Conservation (phyloP, 208 protist species). For the Leptomonas seymouri region DNA sequence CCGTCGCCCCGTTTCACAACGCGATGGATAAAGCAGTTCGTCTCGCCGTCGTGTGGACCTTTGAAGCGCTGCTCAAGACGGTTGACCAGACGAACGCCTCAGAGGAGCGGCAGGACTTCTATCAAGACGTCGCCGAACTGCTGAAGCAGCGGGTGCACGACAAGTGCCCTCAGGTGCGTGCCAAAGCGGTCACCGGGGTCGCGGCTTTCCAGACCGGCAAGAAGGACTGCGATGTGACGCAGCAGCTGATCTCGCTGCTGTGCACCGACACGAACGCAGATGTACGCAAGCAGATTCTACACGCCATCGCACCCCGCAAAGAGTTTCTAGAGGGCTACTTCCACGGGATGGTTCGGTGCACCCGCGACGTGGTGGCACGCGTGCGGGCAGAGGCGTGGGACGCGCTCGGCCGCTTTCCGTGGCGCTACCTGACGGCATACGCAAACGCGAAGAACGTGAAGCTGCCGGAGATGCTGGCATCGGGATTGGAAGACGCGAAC, state of each 20-base stretch:
- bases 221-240: slow-evolving; percentile 85
- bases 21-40: slow-evolving; percentile 86
- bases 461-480: slow-evolving; percentile 54
- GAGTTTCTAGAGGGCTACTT: slow-evolving; percentile 92
- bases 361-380: slow-evolving; percentile 75
- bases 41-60: slow-evolving; percentile 68
- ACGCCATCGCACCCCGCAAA: slow-evolving; percentile 69
- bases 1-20: slow-evolving; percentile 76
- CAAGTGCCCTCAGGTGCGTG: slow-evolving; percentile 69
- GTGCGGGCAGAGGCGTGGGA: slow-evolving; percentile 89
- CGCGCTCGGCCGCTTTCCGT: slow-evolving; percentile 78
- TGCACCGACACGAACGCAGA: slow-evolving; percentile 82
- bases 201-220: slow-evolving; percentile 85
- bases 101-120: slow-evolving; percentile 85
- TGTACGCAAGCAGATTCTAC: slow-evolving; percentile 81
- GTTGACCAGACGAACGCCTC: slow-evolving; percentile 80
- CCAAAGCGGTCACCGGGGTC: slow-evolving; percentile 64
- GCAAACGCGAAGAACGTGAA: slow-evolving; percentile 58
- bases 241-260: slow-evolving; percentile 83
- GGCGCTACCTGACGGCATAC: slow-evolving; percentile 85
- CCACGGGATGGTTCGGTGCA: slow-evolving; percentile 77
- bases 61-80: slow-evolving; percentile 74
- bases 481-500: slow-evolving; percentile 70
- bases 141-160: slow-evolving; percentile 87
- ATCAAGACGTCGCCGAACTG: slow-evolving; percentile 76